Base-by-base conservation (phyloP, 805 yeast species). In the Nakazawaea peltata region DNA sequence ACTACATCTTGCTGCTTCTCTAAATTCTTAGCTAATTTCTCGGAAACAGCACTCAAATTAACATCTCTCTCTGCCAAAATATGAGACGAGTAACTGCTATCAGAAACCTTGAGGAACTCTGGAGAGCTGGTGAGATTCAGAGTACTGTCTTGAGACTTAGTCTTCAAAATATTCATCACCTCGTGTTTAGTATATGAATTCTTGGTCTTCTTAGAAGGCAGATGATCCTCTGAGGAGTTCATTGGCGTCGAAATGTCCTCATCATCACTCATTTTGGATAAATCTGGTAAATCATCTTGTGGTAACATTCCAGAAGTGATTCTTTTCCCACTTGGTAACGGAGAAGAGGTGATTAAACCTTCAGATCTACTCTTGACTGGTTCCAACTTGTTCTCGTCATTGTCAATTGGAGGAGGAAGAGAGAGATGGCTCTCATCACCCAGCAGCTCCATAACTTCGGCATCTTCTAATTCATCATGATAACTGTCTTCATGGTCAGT, bases 281-380 rank as follows among this genome's bases (percentile, higher is more conserved):
- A 41, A 34, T 59, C 56, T 2, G 64, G 64, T 33, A 52, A 58
- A 5, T 46, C 40, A 4, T 32, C 41, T 15, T 35, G 45, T 10
- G 41, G 39, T 13, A 59, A 43, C 64, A 59, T 59, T 7, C 64
- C 64, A 2, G 63, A 57, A 2, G 61, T 56, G 23, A 59, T 56
- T 46, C 64, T 49, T 25, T 46, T 48, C 1, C 61, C 62, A 11
- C 56, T 56, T 22, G 53, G 46, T 4, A 56, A 46, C 5, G 59
- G 59, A 11, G 61, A 54, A 1, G 48, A 54, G 11, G 41, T 30
- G 34, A 49, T 46, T 2, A 49, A 45, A 30, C 49, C 48, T 3
- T 31, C 26, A 4, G 9, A n/a, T 4, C 41, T 17, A 5, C n/a
- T 11, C 21, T 37, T 37, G 16, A 22, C 33, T 6, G 41, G 41